These are phyloP conservation scores for Melastoma candidum DNA, from an alignment of 441 rosid species.

Conservation along the genomic window DNA sequence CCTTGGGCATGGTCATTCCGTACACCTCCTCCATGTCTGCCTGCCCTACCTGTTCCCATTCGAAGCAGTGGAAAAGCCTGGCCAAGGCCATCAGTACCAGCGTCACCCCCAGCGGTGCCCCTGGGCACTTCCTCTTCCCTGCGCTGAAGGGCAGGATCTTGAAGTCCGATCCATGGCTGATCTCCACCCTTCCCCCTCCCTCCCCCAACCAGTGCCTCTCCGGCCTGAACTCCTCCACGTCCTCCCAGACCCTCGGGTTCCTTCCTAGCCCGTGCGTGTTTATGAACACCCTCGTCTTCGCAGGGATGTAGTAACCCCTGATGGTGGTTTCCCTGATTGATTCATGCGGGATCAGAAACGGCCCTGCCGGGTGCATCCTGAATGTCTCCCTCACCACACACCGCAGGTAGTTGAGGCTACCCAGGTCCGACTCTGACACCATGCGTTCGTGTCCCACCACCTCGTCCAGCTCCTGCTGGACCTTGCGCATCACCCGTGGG, in stretches of 20 bases:
- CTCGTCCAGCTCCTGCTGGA: slow-evolving; percentile 63
- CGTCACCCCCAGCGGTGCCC: slow-evolving; percentile 81
- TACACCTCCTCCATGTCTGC: slow-evolving; percentile 58
- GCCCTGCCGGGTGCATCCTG: slow-evolving; percentile 93
- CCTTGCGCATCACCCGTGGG: slow-evolving; percentile 51
- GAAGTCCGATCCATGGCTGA: slow-evolving; percentile 81
- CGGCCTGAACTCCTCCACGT: slow-evolving; percentile 62
- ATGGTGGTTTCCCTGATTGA: slow-evolving; percentile 55
- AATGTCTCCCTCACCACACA: slow-evolving; percentile 91
- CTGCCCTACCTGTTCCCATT: slow-evolving; percentile 53
- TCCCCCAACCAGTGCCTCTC: slow-evolving; percentile 62
- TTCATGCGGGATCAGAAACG: slow-evolving; percentile 82
- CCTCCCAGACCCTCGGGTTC: slow-evolving; percentile 53
- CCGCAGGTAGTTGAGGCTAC: slow-evolving; percentile 60
- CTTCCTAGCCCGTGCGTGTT: slow-evolving; percentile 86
- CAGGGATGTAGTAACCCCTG: slow-evolving; percentile 67
- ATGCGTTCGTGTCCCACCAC: slow-evolving; percentile 50
- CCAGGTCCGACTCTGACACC: slow-evolving; percentile 61
- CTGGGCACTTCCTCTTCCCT: slow-evolving; percentile 86
- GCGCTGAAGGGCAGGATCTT: slow-evolving; percentile 85
- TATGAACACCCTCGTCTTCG: slow-evolving; percentile 74
- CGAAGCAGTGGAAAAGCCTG: slow-evolving; percentile 71
- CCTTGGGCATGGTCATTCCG: slow-evolving; percentile 97
- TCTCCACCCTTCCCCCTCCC: slow-evolving; percentile 67
- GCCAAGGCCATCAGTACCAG: slow-evolving; percentile 81